Base-by-base conservation (phyloP, 306 rosid genomes). In the Albizia julibrissin region DNA sequence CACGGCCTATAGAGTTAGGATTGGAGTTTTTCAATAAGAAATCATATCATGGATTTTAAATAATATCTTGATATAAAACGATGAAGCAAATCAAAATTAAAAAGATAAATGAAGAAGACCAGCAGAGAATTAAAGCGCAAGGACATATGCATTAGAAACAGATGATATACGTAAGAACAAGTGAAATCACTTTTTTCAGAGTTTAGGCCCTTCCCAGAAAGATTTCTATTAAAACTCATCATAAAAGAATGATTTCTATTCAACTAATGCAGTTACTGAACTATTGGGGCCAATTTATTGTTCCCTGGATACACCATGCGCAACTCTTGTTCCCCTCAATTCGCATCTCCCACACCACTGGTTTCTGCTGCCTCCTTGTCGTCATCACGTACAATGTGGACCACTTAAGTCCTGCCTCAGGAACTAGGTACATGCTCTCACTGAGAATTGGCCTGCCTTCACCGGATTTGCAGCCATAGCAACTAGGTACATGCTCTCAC, bases 391-490 rank as follows among this genome's bases (percentile, higher is more conserved):
- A 43, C n/a, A 49, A 29, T 18, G 15, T 29, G 40, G 39, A 67
- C 84, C 82, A 82, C 1, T 29, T 62, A 50, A 66, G 33, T 75
- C 59, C 73, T 59, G 27, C n/a, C n/a, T n/a, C n/a, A n/a, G n/a
- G n/a, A n/a, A n/a, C n/a, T n/a, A n/a, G n/a, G n/a, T n/a, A n/a
- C n/a, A n/a, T n/a, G n/a, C n/a, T n/a, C n/a, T n/a, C 64, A 86
- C 74, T 15, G 82, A 80, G 72, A 83, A 86, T 58, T 83, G 87
- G 67, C 11, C 67, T 77, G 75, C 58, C 34, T 72, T 77, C 8
- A 33, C 69, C 18, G 89, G 89, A 80, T 83, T 75, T 66, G 87
- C 85, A 34, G 89, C 85, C 44, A 86, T 72, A 18, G 83, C 80
- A 34, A 71, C 22, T 50, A 82, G 71, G 27, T 70, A 70, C 16